Evolutionary conservation across 805 yeast genomes (phyloP).

Genomic region (Yamadazyma takamatsuzukensis): DNA sequence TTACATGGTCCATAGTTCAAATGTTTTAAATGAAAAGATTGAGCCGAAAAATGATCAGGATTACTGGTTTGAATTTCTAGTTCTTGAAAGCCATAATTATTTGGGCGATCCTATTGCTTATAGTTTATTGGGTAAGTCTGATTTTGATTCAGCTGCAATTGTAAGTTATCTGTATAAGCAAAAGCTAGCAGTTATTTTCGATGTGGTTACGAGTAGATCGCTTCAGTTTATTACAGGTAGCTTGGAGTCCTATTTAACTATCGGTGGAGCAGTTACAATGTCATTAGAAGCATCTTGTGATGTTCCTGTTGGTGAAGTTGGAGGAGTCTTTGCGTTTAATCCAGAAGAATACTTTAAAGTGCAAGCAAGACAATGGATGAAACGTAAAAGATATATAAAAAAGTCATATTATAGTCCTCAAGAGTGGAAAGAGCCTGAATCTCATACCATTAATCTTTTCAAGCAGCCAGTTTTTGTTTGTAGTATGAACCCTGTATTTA

Average conservation of each 20-base stretch:
- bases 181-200: constrained; percentile 3
- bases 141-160: constrained; percentile 3
- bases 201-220: no score
- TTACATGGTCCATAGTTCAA: constrained; percentile 8
- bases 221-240: no score
- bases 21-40: constrained; percentile 2
- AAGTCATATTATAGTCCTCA: constrained; percentile 6
- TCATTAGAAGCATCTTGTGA: constrained; percentile 9
- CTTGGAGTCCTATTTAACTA: neutral
- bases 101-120: constrained; percentile 5
- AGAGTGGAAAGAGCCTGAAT: constrained; percentile 5
- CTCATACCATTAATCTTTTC: constrained; percentile 3
- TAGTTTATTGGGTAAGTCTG: constrained; percentile 3
- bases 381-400: neutral
- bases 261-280: neutral
- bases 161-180: neutral
- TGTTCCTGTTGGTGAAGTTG: constrained; percentile 8
- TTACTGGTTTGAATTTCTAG: constrained; percentile 10
- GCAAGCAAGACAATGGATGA: constrained; percentile 9
- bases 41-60: neutral
- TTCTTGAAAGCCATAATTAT: neutral
- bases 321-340: constrained; percentile 12
- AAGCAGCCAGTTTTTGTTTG: constrained; percentile 7
- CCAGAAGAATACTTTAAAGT: constrained; percentile 1
- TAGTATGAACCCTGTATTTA: constrained; percentile 1